Evolutionary conservation across 192 early-diverging fungal species (phyloP).

Genomic region (Podila epigama): DNA sequence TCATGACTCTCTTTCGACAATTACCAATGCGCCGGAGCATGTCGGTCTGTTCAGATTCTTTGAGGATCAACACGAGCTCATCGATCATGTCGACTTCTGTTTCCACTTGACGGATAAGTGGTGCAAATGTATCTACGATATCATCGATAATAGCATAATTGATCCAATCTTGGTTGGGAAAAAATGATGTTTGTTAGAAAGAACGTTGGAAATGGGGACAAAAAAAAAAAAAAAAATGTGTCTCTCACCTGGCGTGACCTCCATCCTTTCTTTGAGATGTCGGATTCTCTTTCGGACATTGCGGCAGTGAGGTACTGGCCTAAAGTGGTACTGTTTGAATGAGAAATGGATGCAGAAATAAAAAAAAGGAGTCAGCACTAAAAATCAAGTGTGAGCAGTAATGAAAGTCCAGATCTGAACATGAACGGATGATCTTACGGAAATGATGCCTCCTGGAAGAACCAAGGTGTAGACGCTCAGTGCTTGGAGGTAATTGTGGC

Average conservation of each 20-base stretch:
- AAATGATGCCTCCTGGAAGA: conserved; percentile 57
- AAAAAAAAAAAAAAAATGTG: neutral
- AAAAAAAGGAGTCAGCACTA: neutral
- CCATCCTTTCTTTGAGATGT: conserved; percentile 70
- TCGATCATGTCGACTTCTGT: conserved; percentile 83
- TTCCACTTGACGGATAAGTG: conserved; percentile 77
- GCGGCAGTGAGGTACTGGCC: conserved; percentile 61
- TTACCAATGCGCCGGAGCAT: conserved; percentile 62
- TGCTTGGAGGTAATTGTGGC: conserved; percentile 45
- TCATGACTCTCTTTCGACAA: conserved; percentile 57
- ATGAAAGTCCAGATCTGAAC: neutral
- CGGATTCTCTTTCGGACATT: conserved; percentile 78
- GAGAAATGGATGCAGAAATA: neutral
- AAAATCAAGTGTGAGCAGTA: neutral
- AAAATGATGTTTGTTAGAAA: neutral
- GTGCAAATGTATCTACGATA: conserved; percentile 81
- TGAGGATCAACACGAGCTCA: conserved; percentile 79
- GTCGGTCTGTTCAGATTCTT: conserved; percentile 68
- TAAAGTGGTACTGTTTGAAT: conserved; percentile 68
- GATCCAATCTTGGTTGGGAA: conserved; percentile 51
- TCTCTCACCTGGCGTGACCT: conserved; percentile 62
- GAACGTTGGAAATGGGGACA: neutral
- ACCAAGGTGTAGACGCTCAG: conserved; percentile 58
- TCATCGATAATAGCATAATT: conserved; percentile 80
- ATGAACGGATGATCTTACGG: conserved; percentile 29